phyloP scores from a whole-genome alignment of 2,329 filamentous ascomycete genomes.

The Fusarium bactridioides region DNA sequence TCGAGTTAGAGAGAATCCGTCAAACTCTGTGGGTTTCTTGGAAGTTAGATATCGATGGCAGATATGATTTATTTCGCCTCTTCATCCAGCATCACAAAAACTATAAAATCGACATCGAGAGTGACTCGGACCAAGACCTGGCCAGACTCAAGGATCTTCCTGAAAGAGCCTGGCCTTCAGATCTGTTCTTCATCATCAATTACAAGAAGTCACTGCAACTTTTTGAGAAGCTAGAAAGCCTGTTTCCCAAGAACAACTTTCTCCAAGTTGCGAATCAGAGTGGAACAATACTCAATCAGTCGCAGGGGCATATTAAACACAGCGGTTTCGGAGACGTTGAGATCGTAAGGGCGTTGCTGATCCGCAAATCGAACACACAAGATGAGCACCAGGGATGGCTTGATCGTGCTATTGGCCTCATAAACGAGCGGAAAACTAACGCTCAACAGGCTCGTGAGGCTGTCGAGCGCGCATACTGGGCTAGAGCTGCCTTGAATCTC shows the following conservation, averaged over 20 bases:
- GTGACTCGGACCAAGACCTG: constrained; percentile 4
- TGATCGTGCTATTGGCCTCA: constrained; percentile 6
- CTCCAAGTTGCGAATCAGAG: neutral
- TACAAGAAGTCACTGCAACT: constrained; percentile 13
- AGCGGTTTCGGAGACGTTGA: constrained; percentile 21
- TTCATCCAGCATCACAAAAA: constrained; percentile 25
- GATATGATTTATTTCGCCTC: constrained; percentile 37
- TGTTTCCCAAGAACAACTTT: constrained; percentile 27
- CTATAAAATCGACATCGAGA: constrained; percentile 37
- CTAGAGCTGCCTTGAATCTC: constrained; percentile 39
- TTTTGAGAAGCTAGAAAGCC: constrained; percentile 25
- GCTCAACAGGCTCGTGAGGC: constrained; percentile 36
- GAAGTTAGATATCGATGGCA: neutral
- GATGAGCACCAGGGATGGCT: constrained; percentile 20
- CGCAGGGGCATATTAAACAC: neutral
- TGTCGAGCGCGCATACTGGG: constrained; percentile 38
- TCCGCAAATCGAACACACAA: constrained; percentile 10
- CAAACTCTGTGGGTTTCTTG: neutral
- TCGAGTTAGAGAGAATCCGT: neutral
- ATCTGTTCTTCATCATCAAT: constrained; percentile 23
- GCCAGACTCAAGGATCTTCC: neutral
- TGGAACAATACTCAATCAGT: constrained; percentile 16
- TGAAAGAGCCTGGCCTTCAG: constrained; percentile 14
- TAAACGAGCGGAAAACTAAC: constrained; percentile 35
- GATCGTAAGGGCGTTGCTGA: constrained; percentile 15